phyloP scores from a whole-genome alignment of 2,329 filamentous ascomycete genomes.

The Fusarium devonianum region DNA sequence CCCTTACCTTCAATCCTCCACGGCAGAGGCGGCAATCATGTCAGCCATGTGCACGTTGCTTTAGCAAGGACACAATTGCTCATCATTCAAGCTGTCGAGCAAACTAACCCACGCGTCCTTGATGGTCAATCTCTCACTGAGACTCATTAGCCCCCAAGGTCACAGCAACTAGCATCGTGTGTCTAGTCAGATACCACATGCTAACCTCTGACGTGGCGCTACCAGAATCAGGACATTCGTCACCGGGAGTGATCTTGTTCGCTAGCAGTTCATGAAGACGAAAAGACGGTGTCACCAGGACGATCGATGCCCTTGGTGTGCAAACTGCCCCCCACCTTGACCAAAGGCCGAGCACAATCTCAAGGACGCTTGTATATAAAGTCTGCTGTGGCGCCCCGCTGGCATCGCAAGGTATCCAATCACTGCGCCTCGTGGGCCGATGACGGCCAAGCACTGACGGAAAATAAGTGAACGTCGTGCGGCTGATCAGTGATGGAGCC shows the following conservation, averaged over 20 bases:
- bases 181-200: not conserved
- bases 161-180: not conserved
- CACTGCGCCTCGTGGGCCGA: slow-evolving; percentile 29
- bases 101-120: too few species aligned
- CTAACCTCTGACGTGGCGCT: not conserved
- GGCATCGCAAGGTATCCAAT: slow-evolving; percentile 26
- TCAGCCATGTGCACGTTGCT: not conserved
- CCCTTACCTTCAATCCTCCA: too few species aligned
- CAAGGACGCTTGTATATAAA: slow-evolving; percentile 2
- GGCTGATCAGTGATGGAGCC: slow-evolving; percentile 4
- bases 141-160: not conserved
- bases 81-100: too few species aligned
- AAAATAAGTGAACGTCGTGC: not conserved
- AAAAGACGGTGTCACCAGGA: not conserved
- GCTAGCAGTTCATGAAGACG: not conserved
- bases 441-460: slow-evolving; percentile 10
- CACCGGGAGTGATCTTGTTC: not conserved
- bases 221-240: not conserved
- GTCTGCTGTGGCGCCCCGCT: not conserved
- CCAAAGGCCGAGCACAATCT: not conserved
- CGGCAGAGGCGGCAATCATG: not conserved
- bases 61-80: too few species aligned
- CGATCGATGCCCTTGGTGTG: too few species aligned
- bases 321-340: too few species aligned
- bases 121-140: not conserved